Evolutionary conservation across 108 stramenopile genomes (phyloP).

Genomic region (Mediolabrus comicus): DNA sequence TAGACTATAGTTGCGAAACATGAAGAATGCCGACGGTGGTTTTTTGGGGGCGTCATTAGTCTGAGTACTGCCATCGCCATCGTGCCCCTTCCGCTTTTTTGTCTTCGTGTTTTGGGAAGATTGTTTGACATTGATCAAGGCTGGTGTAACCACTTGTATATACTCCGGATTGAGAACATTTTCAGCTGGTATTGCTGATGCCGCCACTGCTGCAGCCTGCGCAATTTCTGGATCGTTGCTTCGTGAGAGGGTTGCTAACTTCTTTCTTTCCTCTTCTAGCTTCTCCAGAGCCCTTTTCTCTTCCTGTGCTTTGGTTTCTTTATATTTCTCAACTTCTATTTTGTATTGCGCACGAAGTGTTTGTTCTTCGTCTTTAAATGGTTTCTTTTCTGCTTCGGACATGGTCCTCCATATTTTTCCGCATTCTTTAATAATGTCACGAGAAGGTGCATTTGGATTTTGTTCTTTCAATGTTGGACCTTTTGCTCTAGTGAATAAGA

Average conservation of each 20-base stretch:
- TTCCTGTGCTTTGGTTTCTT: not conserved
- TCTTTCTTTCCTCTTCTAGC: not conserved
- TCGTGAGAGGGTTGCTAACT: not conserved
- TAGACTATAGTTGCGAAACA: constrained; percentile 38
- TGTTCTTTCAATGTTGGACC: constrained; percentile 36
- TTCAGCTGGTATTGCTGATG: not conserved
- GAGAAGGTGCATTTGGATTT: constrained; percentile 11
- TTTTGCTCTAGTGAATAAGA: constrained; percentile 44
- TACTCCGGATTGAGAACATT: not conserved
- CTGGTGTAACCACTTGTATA: not conserved
- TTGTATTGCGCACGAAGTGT: constrained; percentile 23
- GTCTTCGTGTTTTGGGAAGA: not conserved
- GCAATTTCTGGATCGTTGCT: not conserved
- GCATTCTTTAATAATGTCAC: constrained; percentile 14
- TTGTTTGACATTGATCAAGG: not conserved
- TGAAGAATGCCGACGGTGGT: constrained; percentile 58
- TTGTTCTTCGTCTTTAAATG: constrained; percentile 19
- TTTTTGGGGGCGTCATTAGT: constrained; percentile 58
- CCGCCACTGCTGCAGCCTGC: not conserved
- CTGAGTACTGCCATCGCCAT: constrained; percentile 19
- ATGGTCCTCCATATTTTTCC: constrained; percentile 15
- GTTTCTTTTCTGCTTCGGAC: constrained; percentile 21
- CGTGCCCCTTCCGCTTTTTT: not conserved
- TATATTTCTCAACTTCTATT: constrained; percentile 17
- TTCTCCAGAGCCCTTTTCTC: constrained; percentile 8